Evolutionary conservation across 1,284 basidiomycete species (phyloP), one percentile per base, ranked within the genome.

Genomic region (Pyrrhoderma noxium): DNA sequence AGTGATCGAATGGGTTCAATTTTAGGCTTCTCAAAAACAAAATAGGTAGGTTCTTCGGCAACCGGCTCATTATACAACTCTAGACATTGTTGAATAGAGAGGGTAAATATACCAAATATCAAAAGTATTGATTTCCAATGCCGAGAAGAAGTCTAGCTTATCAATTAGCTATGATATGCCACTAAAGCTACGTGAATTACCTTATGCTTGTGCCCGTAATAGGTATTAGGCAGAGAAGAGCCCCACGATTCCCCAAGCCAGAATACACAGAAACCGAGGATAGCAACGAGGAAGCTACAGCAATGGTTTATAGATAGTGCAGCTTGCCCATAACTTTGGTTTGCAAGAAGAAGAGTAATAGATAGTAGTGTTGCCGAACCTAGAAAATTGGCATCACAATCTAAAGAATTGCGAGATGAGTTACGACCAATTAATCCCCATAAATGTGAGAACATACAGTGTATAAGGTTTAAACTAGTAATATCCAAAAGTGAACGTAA

Each of bases 241-340:
- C 5, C 11, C n/a, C 38, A 19, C 19, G 13, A 8, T 9, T 45
- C 36, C 13, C 14, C 46, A 8, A 11, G 16, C 21, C 43, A 39
- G 23, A 27, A 53, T 9, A 42, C 18, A 27, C 21, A 44, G 41
- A 53, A 53, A 13, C 52, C 52, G 16, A 53, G 41, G 3, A 49
- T 9, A 37, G 52, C 40, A 31, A 53, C 41, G 5, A 43, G 16
- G 16, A 38, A 25, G 2, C 46, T 27, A 19, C 46, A 53, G 11
- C 38, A 23, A 23, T 52, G 45, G 25, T 19, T 52, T 25, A 53
- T 11, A 8, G 52, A 37, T 16, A 21, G 31, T 36, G 9, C 19
- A 7, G 19, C 34, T 18, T 25, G 41, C 4, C 23, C 16, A 18
- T 25, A 0, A 14, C 34, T 43, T 39, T 21, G 34, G 41, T 49